These are phyloP conservation scores for Rhodomyrtus psidioides DNA, from an alignment of 441 rosid genomes.

Conservation along the genomic window DNA sequence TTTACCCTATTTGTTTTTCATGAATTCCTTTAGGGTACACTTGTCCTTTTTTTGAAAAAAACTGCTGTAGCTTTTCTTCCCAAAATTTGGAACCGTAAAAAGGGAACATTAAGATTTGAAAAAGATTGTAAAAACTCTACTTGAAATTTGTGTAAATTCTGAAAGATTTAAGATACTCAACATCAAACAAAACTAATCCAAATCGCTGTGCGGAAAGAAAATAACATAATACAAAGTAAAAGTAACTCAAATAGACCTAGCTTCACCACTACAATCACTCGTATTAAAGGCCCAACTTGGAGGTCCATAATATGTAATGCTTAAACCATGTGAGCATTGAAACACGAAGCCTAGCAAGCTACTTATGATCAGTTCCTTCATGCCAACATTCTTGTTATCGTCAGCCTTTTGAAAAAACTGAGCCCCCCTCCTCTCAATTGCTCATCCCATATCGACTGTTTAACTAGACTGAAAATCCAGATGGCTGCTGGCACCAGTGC, in stretches of 20 bases:
- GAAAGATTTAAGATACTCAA: neutral
- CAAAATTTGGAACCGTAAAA: neutral
- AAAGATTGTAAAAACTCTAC: neutral
- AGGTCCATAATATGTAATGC: neutral
- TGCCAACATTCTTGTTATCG: neutral
- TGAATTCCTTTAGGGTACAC: neutral
- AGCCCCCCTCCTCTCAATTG: neutral
- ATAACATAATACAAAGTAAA: neutral
- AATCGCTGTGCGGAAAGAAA: neutral
- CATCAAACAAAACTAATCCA: neutral
- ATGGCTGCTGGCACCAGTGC: neutral
- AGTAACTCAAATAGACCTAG: neutral
- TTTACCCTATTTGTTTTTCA: neutral
- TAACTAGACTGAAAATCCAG: neutral
- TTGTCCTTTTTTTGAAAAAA: neutral
- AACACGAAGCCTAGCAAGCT: neutral
- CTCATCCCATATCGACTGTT: neutral
- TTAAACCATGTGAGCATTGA: neutral
- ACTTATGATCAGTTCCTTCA: neutral
- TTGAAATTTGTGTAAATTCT: neutral
- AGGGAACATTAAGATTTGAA: neutral
- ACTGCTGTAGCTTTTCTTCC: neutral
- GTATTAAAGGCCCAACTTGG: neutral
- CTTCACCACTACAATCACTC: neutral
- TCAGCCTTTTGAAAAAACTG: no score